phyloP scores from a whole-genome alignment of 192 early-diverging fungal genomes.

The Oehlia diaphana region DNA sequence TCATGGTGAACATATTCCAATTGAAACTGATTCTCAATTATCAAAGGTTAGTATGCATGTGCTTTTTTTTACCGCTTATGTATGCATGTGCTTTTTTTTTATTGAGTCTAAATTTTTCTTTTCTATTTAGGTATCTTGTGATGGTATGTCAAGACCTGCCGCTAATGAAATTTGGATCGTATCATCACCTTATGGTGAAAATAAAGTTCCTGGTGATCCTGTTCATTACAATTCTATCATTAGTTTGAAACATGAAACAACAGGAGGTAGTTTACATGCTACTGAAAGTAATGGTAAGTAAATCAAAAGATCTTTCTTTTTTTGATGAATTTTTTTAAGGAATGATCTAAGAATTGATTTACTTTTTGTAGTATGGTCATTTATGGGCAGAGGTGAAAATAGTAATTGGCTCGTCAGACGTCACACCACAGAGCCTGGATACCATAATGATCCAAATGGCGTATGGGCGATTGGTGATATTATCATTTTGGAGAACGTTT shows the following conservation, averaged over 20 bases:
- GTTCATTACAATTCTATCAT: slow-evolving; percentile 5
- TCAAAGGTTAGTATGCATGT: too few relatives aligned
- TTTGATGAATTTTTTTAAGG: neutral
- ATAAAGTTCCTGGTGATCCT: slow-evolving; percentile 3
- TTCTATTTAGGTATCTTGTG: neutral
- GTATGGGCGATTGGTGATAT: slow-evolving; percentile 16
- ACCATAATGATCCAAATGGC: neutral
- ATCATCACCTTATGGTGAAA: neutral
- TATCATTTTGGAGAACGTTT: slow-evolving; percentile 2
- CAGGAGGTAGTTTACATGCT: neutral
- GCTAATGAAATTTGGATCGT: slow-evolving; percentile 15
- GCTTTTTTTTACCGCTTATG: too few relatives aligned
- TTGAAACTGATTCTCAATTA: neutral
- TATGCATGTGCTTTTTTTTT: too few relatives aligned
- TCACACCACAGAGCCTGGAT: slow-evolving; percentile 5
- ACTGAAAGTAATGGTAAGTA: neutral
- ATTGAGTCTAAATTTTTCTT: too few relatives aligned
- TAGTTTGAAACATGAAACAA: slow-evolving; percentile 7
- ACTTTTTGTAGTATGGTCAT: slow-evolving; percentile 1
- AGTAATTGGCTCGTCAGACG: slow-evolving; percentile 2
- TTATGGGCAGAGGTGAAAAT: neutral
- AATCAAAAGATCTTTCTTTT: too few relatives aligned
- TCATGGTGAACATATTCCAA: slow-evolving; percentile 12
- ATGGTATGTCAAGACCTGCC: neutral
- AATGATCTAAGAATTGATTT: neutral